Base-by-base conservation (phyloP, 345 rosid genomes). In the Barbarea vulgaris region DNA sequence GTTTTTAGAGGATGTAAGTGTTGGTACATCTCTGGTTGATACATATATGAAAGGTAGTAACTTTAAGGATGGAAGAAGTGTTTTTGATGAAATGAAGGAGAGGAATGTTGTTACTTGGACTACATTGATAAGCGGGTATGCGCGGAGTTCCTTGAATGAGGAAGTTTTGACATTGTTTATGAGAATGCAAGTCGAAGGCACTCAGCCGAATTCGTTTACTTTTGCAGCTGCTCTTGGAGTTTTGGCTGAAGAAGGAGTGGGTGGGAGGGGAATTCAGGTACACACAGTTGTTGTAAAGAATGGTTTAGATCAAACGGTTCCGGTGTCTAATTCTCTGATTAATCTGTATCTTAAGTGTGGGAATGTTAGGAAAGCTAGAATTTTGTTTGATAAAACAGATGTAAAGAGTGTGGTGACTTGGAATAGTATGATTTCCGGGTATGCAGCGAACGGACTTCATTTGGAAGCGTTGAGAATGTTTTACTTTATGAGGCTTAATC, bases 71-170 rank as follows among this genome's bases (percentile, higher is more conserved):
- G 97, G 93, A 34, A 88, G 78, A 72, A 81, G 69, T 73, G 83
- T 82, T 42, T 90, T 94, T 65, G 85, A 94, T 65, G 83, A 85
- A 27, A 83, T 87, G 96, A 83, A 64, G 21, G 81, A 75, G 63
- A 87, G 67, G 63, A 91, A 91, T 78, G 96, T 89, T 58, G 93
- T 93, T 58, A 88, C 94, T 39, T 93, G 98, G 97, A 93, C 98
- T 60, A 86, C 97, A 2, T 56, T 93, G 87, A 81, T 93, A 15
- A 64, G 85, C 0, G 96, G 97, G 58, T 91, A 87, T 70, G 87
- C 87, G 0, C 69, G 74, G 24, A 83, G 79, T 61, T 85, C 87
- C 50, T 31, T 78, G 71, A 83, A 83, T 60, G 78, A 62, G 10
- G 85, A 77, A 66, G 91, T 83, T 22, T 65, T 87, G 51, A 74